Percentiles rank a stretch among this genome's conserved stretches.
phyloP scores from a whole-genome alignment of 1,284 basidiomycete genomes.

The Trametes hirsuta region DNA sequence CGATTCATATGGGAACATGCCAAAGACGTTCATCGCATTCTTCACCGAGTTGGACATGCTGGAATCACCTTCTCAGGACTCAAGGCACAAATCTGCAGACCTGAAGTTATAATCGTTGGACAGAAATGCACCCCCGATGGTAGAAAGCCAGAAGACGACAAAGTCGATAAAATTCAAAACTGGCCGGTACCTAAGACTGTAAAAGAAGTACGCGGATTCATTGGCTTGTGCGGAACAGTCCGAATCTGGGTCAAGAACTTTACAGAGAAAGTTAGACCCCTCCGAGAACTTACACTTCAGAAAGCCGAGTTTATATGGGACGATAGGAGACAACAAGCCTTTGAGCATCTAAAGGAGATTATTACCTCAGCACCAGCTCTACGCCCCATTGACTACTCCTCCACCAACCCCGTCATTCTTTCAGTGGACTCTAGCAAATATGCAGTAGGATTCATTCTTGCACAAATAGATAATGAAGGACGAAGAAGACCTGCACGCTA shows the following conservation, averaged over 20 bases:
- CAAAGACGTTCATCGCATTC: constrained; percentile 32
- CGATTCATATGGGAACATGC: constrained; percentile 36
- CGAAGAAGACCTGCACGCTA: constrained; percentile 12
- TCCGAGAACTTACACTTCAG: constrained; percentile 30
- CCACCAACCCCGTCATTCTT: constrained; percentile 31
- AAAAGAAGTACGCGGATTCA: background rate
- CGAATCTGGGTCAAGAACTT: constrained; percentile 4
- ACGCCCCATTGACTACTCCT: constrained; percentile 35
- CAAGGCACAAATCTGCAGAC: constrained; percentile 11
- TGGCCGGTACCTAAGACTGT: background rate
- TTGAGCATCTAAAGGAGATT: constrained; percentile 25
- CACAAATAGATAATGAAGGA: constrained; percentile 31
- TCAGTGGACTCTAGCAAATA: constrained; percentile 38
- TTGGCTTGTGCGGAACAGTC: background rate
- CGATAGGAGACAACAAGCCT: background rate
- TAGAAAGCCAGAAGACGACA: constrained; percentile 1
- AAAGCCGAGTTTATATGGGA: constrained; percentile 23
- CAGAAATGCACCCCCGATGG: constrained; percentile 30
- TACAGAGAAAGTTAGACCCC: constrained; percentile 3
- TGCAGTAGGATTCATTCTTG: constrained; percentile 38
- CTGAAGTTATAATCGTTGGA: constrained; percentile 27
- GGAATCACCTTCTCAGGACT: constrained; percentile 31
- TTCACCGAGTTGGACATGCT: constrained; percentile 32
- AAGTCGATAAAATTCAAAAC: background rate
- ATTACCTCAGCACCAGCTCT: constrained; percentile 27